phyloP scores from a whole-genome alignment of 805 yeast genomes.

The Crinitomyces ghanaensis region DNA sequence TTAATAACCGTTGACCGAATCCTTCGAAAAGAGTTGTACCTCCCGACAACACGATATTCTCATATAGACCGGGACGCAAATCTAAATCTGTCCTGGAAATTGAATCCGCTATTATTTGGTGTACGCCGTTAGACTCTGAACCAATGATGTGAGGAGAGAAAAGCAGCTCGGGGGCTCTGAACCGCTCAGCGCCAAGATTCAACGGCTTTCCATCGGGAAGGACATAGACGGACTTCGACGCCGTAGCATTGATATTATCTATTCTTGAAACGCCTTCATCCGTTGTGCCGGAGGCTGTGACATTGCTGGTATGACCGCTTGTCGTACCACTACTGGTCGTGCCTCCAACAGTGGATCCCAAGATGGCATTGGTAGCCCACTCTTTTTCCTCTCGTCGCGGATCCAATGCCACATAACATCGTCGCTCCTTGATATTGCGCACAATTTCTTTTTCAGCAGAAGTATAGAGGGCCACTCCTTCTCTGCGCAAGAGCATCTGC shows the following conservation, averaged over 20 bases:
- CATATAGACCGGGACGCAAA: slow-evolving; percentile 97
- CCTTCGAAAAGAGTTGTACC: slow-evolving; percentile 99
- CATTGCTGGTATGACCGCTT: too few relatives aligned
- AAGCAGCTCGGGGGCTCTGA: slow-evolving; percentile 99
- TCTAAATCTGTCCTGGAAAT: slow-evolving; percentile 99
- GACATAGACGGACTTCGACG: slow-evolving; percentile 95
- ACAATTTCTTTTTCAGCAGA: slow-evolving; percentile 98
- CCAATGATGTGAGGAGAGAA: slow-evolving; percentile 93
- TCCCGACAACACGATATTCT: slow-evolving; percentile 99
- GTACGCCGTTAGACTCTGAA: slow-evolving; percentile 96
- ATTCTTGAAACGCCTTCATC: too few relatives aligned
- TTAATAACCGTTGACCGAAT: slow-evolving; percentile 99
- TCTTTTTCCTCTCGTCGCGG: slow-evolving; percentile 96
- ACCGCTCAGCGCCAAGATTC: slow-evolving; percentile 99
- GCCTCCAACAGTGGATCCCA: background rate
- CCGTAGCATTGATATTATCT: slow-evolving; percentile 98
- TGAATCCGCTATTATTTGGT: slow-evolving; percentile 90
- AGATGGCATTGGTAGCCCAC: background rate
- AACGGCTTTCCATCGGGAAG: slow-evolving; percentile 99
- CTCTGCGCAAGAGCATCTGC: slow-evolving; percentile 96
- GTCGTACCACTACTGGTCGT: too few relatives aligned
- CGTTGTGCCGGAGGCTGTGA: too few relatives aligned
- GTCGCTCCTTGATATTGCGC: slow-evolving; percentile 92
- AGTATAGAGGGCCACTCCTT: slow-evolving; percentile 98
- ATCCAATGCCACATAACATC: slow-evolving; percentile 98